Conservation (phyloP, 371 early-diverging fungal species). For the Rhizopus arrhizus region DNA sequence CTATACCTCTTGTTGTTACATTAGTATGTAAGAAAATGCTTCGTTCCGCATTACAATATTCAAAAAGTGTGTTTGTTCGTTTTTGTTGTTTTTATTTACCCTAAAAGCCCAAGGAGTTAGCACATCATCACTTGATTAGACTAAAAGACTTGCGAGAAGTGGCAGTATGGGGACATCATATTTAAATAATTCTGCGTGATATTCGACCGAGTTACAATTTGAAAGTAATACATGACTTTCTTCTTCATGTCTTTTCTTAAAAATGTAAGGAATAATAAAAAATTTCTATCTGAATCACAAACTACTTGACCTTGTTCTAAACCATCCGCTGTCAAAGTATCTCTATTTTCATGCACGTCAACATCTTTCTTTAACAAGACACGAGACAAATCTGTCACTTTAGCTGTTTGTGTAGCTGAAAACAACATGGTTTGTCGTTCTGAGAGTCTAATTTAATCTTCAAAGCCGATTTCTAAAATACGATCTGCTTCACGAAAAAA, state of each 20-base stretch:
- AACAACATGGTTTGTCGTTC: constrained; percentile 95
- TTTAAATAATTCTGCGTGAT: constrained; percentile 92
- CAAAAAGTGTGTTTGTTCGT: constrained; percentile 94
- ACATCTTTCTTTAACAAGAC: constrained; percentile 92
- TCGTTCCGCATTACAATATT: constrained; percentile 88
- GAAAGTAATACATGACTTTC: constrained; percentile 98
- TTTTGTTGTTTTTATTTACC: constrained; percentile 95
- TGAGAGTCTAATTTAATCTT: constrained; percentile 94
- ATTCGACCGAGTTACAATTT: constrained; percentile 93
- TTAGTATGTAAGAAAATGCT: constrained; percentile 97
- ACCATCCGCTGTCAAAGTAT: constrained; percentile 88
- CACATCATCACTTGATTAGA: too few relatives aligned
- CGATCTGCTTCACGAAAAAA: constrained; percentile 99
- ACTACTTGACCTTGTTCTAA: constrained; percentile 97
- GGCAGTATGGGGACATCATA: constrained; percentile 96
- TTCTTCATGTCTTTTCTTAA: constrained; percentile 92
- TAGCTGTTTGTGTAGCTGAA: constrained; percentile 98
- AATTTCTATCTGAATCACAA: constrained; percentile 86
- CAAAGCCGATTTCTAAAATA: constrained; percentile 97
- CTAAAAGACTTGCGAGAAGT: constrained; percentile 61
- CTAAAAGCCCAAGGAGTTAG: constrained; percentile 26
- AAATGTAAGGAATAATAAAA: constrained; percentile 92
- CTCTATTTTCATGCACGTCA: constrained; percentile 93
- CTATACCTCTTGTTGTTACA: constrained; percentile 98
- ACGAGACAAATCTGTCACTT: constrained; percentile 94